Conservation (phyloP, 2,329 filamentous ascomycete species). For the Penicillium sclerotigenum region DNA sequence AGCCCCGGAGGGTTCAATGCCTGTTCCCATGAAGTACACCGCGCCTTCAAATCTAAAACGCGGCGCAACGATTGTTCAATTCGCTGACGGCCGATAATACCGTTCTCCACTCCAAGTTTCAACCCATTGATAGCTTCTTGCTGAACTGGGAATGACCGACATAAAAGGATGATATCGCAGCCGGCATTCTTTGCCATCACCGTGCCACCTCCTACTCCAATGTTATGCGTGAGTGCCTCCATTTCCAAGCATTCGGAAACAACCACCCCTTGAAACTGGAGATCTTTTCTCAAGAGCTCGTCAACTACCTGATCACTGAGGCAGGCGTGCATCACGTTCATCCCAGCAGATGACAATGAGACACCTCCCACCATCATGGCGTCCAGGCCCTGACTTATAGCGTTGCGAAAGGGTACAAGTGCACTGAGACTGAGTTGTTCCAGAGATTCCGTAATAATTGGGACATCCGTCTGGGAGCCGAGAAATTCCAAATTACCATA, state of each 20-base stretch:
- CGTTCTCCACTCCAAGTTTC: conserved; percentile 84
- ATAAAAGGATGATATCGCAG: conserved; percentile 86
- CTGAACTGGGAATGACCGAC: conserved; percentile 81
- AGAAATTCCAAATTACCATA: conserved; percentile 94
- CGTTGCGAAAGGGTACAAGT: conserved; percentile 85
- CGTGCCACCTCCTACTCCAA: conserved; percentile 93
- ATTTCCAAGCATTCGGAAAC: conserved; percentile 96
- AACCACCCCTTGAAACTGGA: conserved; percentile 86
- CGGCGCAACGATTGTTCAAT: conserved; percentile 77
- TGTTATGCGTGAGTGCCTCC: conserved; percentile 92
- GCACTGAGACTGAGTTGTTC: conserved; percentile 92
- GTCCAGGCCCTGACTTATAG: conserved; percentile 80
- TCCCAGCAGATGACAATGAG: conserved; percentile 82
- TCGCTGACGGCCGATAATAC: conserved; percentile 76
- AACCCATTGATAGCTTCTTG: conserved; percentile 87
- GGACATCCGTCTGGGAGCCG: conserved; percentile 85
- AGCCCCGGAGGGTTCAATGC: conserved; percentile 85
- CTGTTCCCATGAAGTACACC: conserved; percentile 85
- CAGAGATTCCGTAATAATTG: conserved; percentile 90
- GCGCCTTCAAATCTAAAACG: conserved; percentile 75
- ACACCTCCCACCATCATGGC: conserved; percentile 96
- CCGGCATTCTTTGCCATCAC: conserved; percentile 97
- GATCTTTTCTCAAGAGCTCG: conserved; percentile 78
- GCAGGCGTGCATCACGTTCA: conserved; percentile 95
- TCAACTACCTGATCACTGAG: conserved; percentile 91